Percentiles rank a stretch among this genome's conserved stretches.
These are phyloP conservation scores for Suhomyces sp. DNA, from an alignment of 805 yeast genomes.

Conservation along the genomic window DNA sequence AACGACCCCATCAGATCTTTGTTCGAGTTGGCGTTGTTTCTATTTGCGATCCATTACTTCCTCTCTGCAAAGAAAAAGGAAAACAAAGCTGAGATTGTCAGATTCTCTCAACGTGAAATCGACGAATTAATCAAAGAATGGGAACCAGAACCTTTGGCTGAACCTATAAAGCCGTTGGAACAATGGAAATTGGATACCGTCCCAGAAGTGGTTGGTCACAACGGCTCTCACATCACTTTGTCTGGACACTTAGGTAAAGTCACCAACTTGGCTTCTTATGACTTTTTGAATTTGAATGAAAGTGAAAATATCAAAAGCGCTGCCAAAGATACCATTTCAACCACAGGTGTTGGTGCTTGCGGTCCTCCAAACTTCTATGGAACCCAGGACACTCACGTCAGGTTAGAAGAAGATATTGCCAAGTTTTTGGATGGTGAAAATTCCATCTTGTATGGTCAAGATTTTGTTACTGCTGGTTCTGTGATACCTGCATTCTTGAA, in stretches of 20 bases:
- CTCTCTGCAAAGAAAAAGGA: constrained; percentile 73
- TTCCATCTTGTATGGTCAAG: constrained; percentile 90
- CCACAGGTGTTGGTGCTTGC: constrained; percentile 95
- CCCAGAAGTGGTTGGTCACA: constrained; percentile 62
- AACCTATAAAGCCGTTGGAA: constrained; percentile 50
- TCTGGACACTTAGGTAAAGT: constrained; percentile 32
- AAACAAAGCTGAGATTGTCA: constrained; percentile 68
- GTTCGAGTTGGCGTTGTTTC: constrained; percentile 70
- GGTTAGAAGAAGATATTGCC: constrained; percentile 74
- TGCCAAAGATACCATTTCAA: constrained; percentile 58
- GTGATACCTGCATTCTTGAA: constrained; percentile 92
- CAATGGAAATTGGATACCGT: constrained; percentile 61
- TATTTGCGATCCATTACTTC: constrained; percentile 85
- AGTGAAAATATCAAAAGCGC: constrained; percentile 46
- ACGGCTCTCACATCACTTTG: constrained; percentile 40
- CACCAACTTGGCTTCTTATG: constrained; percentile 68
- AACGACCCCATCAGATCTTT: constrained; percentile 91
- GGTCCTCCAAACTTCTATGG: constrained; percentile 99
- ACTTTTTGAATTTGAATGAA: constrained; percentile 64
- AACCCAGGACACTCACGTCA: constrained; percentile 85
- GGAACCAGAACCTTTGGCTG: constrained; percentile 84
- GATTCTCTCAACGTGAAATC: constrained; percentile 59
- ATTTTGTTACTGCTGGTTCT: constrained; percentile 79
- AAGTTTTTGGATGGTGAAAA: constrained; percentile 72
- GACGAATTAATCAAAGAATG: constrained; percentile 87